phyloP scores from a whole-genome alignment of 805 yeast genomes.

The Metschnikowia continentalis region DNA sequence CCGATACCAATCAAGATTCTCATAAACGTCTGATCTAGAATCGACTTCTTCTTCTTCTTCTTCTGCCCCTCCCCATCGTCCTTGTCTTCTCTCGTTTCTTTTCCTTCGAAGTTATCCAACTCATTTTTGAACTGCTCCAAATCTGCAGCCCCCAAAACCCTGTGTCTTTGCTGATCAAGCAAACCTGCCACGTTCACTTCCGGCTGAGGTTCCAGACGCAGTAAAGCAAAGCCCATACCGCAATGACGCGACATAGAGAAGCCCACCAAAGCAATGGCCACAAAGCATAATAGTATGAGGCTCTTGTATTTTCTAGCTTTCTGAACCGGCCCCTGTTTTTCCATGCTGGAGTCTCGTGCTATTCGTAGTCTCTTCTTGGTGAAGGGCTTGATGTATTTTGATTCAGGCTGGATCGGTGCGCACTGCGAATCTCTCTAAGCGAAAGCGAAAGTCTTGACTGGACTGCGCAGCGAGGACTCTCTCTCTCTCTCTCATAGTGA shows the following conservation, averaged over 20 bases:
- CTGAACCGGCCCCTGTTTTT: neutral
- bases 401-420: neutral
- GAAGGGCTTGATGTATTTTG: constrained; percentile 4
- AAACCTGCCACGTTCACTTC: neutral
- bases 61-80: constrained; percentile 1
- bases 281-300: neutral
- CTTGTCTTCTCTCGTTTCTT: neutral
- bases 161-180: neutral
- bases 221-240: neutral
- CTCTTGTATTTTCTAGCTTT: neutral
- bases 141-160: neutral
- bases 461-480: too few species aligned
- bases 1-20: constrained; percentile 32
- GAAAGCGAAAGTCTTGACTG: too few species aligned
- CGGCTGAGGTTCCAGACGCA: neutral
- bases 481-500: neutral
- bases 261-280: neutral
- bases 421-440: neutral
- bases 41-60: constrained; percentile 4
- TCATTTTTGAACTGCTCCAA: neutral
- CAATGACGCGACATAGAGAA: neutral
- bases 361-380: neutral
- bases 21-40: constrained; percentile 20
- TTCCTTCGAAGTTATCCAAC: neutral
- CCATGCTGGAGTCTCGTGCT: neutral